Evolutionary conservation across 306 rosid genomes (phyloP), one percentile per base, ranked within the genome.

Genomic region (Trichosanthes cucumerina): DNA sequence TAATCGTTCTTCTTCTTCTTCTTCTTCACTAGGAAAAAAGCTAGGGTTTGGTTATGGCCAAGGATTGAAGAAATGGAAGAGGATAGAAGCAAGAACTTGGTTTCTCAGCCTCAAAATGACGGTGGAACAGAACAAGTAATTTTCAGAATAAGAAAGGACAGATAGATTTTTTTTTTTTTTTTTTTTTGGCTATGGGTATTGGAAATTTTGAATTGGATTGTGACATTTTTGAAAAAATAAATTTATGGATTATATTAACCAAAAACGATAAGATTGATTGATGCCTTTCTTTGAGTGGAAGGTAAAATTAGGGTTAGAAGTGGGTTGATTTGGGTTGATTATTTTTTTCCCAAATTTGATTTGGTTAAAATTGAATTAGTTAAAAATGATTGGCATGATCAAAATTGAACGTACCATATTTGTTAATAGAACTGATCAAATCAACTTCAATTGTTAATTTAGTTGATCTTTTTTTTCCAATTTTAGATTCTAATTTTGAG

Each of bases 51-150:
- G 57, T 7, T 19, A 5, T 28, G 78, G 63, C 18, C 1, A 31
- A 16, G 63, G 19, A 72, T 72, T 49, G 59, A 26, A 72, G 77
- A 47, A 47, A 72, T 16, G 24, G 77, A 49, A 72, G 77, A 70
- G 77, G 77, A 72, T 72, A 47, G 77, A 72, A 26, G 15, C 21
- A 72, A 33, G 14, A 72, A 49, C 49, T 66, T 69, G 33, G 19
- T 69, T 69, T 69, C 54, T 69, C 77, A 71, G 76, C 76, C 76
- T 71, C 52, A 46, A 72, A 70, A 36, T 13, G 76, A 70, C 76
- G 76, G 76, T 70, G 56, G 76, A 70, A 63, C 70, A 33, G 23
- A 64, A 64, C 71, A 63, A 71, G 77, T 72, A 72, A 72, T 46
- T 72, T 72, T 49, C 59, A 72, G 13, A 72, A 72, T 46, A 7